Conservation (phyloP, 495 filamentous ascomycete species). For the Penicillium salamii region DNA sequence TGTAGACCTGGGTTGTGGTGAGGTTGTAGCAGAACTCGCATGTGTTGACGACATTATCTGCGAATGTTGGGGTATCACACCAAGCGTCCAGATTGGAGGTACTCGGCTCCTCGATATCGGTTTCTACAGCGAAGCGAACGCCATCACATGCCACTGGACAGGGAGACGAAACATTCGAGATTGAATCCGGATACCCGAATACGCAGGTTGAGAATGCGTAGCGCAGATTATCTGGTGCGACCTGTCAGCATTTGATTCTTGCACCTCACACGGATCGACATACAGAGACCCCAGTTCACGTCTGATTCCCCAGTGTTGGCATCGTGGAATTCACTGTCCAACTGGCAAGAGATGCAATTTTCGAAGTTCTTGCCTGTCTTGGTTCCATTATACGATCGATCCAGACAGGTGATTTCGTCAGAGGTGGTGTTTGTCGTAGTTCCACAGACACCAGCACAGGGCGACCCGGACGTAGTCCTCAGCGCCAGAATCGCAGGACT, state of each 20-base stretch:
- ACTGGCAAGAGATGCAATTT: constrained; percentile 56
- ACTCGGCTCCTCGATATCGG: constrained; percentile 27
- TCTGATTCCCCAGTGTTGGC: constrained; percentile 48
- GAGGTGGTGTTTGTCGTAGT: constrained; percentile 45
- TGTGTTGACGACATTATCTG: constrained; percentile 37
- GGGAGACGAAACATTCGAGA: constrained; percentile 38
- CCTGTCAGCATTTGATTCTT: constrained; percentile 1
- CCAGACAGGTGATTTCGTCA: constrained; percentile 53
- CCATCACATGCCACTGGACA: constrained; percentile 43
- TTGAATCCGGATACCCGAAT: constrained; percentile 35
- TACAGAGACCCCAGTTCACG: constrained; percentile 60
- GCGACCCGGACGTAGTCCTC: constrained; percentile 46
- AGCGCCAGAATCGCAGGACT: constrained; percentile 24
- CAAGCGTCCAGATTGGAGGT: constrained; percentile 30
- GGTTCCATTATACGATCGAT: constrained; percentile 44
- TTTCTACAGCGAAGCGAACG: constrained; percentile 34
- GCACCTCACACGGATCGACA: constrained; percentile 16
- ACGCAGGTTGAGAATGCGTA: constrained; percentile 47
- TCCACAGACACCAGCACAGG: constrained; percentile 49
- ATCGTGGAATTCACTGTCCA: constrained; percentile 53
- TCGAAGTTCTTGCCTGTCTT: constrained; percentile 50
- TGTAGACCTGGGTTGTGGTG: constrained; percentile 39
- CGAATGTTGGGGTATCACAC: constrained; percentile 34
- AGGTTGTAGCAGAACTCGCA: constrained; percentile 49
- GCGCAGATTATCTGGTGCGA: constrained; percentile 47